phyloP scores from a whole-genome alignment of 441 rosid species.

The Theobroma grandiflorum region DNA sequence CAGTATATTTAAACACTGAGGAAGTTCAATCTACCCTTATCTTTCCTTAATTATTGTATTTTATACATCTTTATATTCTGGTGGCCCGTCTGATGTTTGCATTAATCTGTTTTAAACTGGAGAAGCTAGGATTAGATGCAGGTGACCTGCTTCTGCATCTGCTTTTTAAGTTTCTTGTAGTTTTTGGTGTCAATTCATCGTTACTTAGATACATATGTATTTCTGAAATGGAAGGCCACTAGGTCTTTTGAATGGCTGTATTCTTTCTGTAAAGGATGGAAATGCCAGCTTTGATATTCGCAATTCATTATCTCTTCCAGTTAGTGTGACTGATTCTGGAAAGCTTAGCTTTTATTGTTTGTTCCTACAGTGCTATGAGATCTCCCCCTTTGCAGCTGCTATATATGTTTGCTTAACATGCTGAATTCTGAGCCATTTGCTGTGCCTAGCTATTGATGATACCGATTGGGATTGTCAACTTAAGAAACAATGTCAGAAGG shows the following conservation, averaged over 20 bases:
- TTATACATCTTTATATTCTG: neutral
- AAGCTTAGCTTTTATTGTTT: slow-evolving; percentile 49
- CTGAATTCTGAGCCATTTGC: slow-evolving; percentile 38
- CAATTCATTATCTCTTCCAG: slow-evolving; percentile 61
- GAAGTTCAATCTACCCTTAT: neutral
- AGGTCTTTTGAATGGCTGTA: slow-evolving; percentile 51
- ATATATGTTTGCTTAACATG: slow-evolving; percentile 20
- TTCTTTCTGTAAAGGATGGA: slow-evolving; percentile 43
- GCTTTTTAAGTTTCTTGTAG: neutral
- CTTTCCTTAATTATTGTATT: neutral
- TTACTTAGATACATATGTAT: neutral
- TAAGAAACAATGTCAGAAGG: slow-evolving; percentile 49
- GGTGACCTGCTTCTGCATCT: slow-evolving; percentile 43
- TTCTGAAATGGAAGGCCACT: slow-evolving; percentile 55
- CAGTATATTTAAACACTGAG: neutral
- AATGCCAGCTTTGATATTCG: slow-evolving; percentile 43
- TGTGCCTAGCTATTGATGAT: slow-evolving; percentile 52
- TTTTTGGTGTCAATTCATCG: neutral
- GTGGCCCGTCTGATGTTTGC: neutral
- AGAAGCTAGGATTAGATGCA: slow-evolving; percentile 76
- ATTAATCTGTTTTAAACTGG: slow-evolving; percentile 43
- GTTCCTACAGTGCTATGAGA: neutral
- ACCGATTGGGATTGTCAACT: slow-evolving; percentile 57
- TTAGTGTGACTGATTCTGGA: slow-evolving; percentile 64
- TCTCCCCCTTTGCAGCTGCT: neutral